phyloP scores from a whole-genome alignment of 2,329 filamentous ascomycete genomes.

The Zymoseptoria ardabiliae region DNA sequence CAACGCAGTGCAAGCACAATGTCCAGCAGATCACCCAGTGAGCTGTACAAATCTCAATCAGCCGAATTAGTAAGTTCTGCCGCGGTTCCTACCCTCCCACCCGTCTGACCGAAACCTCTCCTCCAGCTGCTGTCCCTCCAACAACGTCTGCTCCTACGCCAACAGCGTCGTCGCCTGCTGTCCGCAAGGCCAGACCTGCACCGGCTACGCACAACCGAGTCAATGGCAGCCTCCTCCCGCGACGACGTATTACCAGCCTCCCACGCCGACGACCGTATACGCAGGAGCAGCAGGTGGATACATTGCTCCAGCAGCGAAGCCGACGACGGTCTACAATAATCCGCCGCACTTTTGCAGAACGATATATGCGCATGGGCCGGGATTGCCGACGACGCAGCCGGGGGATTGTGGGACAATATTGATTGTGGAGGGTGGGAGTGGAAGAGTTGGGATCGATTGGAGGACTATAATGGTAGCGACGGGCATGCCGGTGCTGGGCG shows the following conservation, averaged over 20 bases:
- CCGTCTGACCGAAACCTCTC: not conserved
- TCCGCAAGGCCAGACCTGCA: slow-evolving; percentile 26
- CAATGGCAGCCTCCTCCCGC: slow-evolving; percentile 9
- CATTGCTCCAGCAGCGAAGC: slow-evolving; percentile 7
- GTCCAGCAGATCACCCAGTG: slow-evolving; percentile 30
- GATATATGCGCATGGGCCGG: slow-evolving; percentile 26
- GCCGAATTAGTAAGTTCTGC: slow-evolving; percentile 35
- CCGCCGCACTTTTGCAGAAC: slow-evolving; percentile 27
- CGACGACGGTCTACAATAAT: slow-evolving; percentile 7
- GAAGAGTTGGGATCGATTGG: not conserved
- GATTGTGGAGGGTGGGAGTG: slow-evolving; percentile 17
- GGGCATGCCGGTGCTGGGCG: slow-evolving; percentile 18
- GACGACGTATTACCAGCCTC: slow-evolving; percentile 13
- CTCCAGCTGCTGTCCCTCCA: slow-evolving; percentile 28
- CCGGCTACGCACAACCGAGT: slow-evolving; percentile 16
- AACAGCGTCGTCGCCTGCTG: slow-evolving; percentile 30
- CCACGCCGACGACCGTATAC: slow-evolving; percentile 17
- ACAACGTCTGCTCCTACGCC: slow-evolving; percentile 26
- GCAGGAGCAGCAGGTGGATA: slow-evolving; percentile 12
- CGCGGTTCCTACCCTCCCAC: not conserved
- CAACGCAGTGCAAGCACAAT: slow-evolving; percentile 29
- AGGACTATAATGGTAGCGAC: slow-evolving; percentile 9
- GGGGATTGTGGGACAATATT: slow-evolving; percentile 32
- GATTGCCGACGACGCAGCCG: slow-evolving; percentile 26
- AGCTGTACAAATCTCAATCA: slow-evolving; percentile 38